Evolutionary conservation across 208 protist species (phyloP).

Genomic region (Crithidia bombi): DNA sequence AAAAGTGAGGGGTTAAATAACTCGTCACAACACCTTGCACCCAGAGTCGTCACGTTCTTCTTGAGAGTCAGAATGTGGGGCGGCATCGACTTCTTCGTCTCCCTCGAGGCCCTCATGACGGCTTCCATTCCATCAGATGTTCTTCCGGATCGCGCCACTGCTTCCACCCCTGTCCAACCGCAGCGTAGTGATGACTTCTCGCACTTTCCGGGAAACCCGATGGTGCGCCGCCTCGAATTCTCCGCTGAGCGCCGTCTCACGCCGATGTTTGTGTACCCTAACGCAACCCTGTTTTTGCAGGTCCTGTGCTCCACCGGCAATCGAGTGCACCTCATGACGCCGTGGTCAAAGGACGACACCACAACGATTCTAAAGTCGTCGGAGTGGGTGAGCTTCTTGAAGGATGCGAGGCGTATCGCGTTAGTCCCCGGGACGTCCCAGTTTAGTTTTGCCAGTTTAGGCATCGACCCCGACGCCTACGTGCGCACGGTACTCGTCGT

Average conservation of each 20-base stretch:
- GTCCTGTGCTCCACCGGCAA: slow-evolving; percentile 62
- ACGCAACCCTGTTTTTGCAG: slow-evolving; percentile 68
- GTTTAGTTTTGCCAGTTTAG: slow-evolving; percentile 45
- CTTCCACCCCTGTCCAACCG: background rate
- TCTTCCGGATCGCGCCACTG: background rate
- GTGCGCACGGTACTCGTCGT: slow-evolving; percentile 54
- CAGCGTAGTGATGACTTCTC: slow-evolving; percentile 8
- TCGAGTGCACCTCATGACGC: slow-evolving; percentile 53
- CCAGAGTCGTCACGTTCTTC: no score
- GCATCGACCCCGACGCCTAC: slow-evolving; percentile 41
- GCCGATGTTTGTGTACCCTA: slow-evolving; percentile 53
- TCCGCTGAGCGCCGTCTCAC: slow-evolving; percentile 24
- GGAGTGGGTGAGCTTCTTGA: slow-evolving; percentile 51
- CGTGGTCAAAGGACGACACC: slow-evolving; percentile 52
- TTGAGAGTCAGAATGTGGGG: slow-evolving; percentile 41
- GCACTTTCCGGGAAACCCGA: slow-evolving; percentile 47
- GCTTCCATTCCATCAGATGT: slow-evolving; percentile 30
- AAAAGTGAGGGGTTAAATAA: background rate
- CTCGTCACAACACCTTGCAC: background rate
- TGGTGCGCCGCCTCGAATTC: slow-evolving; percentile 32
- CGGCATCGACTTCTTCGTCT: slow-evolving; percentile 76
- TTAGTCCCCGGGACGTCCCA: slow-evolving; percentile 35
- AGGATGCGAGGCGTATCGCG: slow-evolving; percentile 42
- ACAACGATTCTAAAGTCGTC: slow-evolving; percentile 43
- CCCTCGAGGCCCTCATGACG: slow-evolving; percentile 55